Evolutionary conservation across 176 grass and related monocot genomes (phyloP), one percentile per base, ranked within the genome.

Genomic region (Pontederia crassipes): DNA sequence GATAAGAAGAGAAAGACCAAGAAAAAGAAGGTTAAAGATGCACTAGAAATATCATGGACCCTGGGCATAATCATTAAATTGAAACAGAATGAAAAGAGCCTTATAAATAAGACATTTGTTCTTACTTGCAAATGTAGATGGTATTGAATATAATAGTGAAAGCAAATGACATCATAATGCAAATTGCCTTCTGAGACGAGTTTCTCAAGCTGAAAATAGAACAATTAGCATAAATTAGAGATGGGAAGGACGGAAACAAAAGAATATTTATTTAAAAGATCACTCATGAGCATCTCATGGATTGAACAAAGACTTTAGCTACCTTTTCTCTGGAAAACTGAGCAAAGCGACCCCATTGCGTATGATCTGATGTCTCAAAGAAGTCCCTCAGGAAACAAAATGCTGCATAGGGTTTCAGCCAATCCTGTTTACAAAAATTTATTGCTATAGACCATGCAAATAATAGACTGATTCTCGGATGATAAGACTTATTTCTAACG

Each of bases 111-210:
- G 46, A n/a, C 24, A 52, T 70, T 4, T 12, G 80, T 61, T 81
- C 94, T 85, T 85, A 98, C 94, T 88, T 98, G 93, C 50, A 79
- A 67, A 89, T 92, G 72, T 76, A 92, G 94, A 93, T 98, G 88
- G 66, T 85, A 98, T 67, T 98, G 94, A 58, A 98, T 76, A 76
- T 92, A 98, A 62, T 98, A 98, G 65, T 98, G 94, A 65, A 98
- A 98, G 52, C 82, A 48, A 83, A 98, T 89, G 74, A 85, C 61
- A 55, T 92, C 88, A 62, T 89, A 75, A 67, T 98, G 94, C 59
- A 91, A 74, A 45, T 80, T 77, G 71, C 75, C 94, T 69, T 92
- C 73, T 10, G 77, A 75, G 54, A 85, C 65, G 75, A 98, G 73
- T 72, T 98, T 98, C 45, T 86, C 81, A 79, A 92, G 88, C 93